Evolutionary conservation across 1,139 yeast species (phyloP).

Genomic region (Nadsonia starkeyi-henricii): DNA sequence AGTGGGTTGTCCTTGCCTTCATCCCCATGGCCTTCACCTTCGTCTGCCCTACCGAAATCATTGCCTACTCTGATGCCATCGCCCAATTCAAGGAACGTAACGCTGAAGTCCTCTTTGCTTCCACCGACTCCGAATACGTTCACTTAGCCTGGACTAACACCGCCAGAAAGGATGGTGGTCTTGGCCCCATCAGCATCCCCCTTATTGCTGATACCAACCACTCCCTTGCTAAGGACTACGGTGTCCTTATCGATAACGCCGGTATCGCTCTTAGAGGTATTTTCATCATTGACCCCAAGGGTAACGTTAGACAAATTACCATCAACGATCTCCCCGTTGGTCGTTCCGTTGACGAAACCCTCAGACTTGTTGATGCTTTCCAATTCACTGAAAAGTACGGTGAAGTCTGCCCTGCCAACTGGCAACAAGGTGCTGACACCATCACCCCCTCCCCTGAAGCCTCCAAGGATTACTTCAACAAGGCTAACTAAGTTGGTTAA

Average conservation of each 20-base stretch:
- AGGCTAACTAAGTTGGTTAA: constrained; percentile 29
- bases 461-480: constrained; percentile 70
- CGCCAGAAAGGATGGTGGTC: constrained; percentile 95
- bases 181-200: constrained; percentile 89
- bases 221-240: constrained; percentile 85
- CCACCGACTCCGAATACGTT: constrained; percentile 96
- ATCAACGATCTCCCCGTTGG: constrained; percentile 98
- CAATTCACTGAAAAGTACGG: constrained; percentile 97
- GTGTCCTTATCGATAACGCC: constrained; percentile 89
- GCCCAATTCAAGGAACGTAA: constrained; percentile 79
- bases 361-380: constrained; percentile 96
- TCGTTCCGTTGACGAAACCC: constrained; percentile 93
- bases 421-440: constrained; percentile 95
- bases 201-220: constrained; percentile 95
- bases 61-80: constrained; percentile 93
- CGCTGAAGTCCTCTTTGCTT: constrained; percentile 83
- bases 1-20: constrained; percentile 94
- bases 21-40: constrained; percentile 98
- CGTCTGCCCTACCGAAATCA: constrained; percentile 97
- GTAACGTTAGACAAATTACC: constrained; percentile 87
- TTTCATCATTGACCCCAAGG: constrained; percentile 94
- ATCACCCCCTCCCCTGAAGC: constrained; percentile 75
- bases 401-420: constrained; percentile 98
- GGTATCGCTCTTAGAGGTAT: constrained; percentile 97
- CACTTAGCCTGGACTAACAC: constrained; percentile 96